A percentile compares a stretch with the other conserved stretches of the same genome.
phyloP scores from a whole-genome alignment of 768 basidiomycete species.

The Chalciporus piperatus region DNA sequence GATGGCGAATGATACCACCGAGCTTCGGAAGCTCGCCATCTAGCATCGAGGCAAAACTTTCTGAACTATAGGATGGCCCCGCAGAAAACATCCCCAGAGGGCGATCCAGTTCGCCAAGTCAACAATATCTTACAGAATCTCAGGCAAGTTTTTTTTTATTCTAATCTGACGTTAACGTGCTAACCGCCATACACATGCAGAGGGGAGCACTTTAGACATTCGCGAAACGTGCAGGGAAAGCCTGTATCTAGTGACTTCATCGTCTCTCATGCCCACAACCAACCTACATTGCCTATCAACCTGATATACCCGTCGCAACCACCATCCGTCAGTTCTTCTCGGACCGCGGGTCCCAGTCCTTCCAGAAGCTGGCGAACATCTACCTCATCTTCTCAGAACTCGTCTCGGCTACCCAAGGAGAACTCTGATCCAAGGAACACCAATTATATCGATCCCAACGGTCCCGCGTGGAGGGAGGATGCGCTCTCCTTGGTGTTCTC shows the following conservation, averaged over 20 bases:
- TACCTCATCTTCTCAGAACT: slow-evolving; percentile 3
- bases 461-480: slow-evolving; percentile 46
- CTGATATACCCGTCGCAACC: slow-evolving; percentile 33
- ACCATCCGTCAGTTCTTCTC: slow-evolving; percentile 9
- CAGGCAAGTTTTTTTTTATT: slow-evolving; percentile 17
- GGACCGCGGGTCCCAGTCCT: slow-evolving; percentile 46
- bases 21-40: neutral
- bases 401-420: slow-evolving; percentile 6
- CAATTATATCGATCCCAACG: slow-evolving; percentile 20
- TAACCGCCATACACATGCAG: slow-evolving; percentile 30
- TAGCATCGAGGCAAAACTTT: neutral
- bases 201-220: slow-evolving; percentile 69
- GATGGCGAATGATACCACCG: slow-evolving; percentile 1
- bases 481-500: slow-evolving; percentile 55
- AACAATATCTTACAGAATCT: slow-evolving; percentile 29
- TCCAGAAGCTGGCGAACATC: slow-evolving; percentile 56
- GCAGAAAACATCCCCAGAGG: slow-evolving; percentile 6
- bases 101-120: slow-evolving; percentile 23
- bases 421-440: slow-evolving; percentile 18
- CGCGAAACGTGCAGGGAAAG: slow-evolving; percentile 48
- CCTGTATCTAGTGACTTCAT: slow-evolving; percentile 14
- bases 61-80: slow-evolving; percentile 9
- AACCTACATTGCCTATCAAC: slow-evolving; percentile 45
- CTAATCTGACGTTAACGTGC: neutral
- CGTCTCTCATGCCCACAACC: slow-evolving; percentile 32